These are phyloP conservation scores for Avicennia marina DNA, from an alignment of 257 asterid genomes.

Conservation along the genomic window DNA sequence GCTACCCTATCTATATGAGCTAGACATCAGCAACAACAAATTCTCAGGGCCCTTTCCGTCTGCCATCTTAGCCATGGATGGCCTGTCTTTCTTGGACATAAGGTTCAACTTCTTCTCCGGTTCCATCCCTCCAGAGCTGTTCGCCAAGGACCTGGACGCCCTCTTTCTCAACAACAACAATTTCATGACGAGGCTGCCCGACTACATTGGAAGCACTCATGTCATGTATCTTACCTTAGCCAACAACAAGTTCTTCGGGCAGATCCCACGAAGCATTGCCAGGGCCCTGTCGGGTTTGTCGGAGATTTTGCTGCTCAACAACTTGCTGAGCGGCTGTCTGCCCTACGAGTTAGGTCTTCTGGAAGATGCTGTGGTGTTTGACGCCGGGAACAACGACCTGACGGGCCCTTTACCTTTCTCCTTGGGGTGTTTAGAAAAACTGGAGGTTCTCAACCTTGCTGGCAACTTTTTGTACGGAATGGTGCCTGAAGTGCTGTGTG, in stretches of 20 bases:
- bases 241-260: constrained; percentile 65
- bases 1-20: constrained; percentile 61
- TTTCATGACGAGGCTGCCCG: constrained; percentile 49
- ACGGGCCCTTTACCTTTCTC: constrained; percentile 62
- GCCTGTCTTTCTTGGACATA: constrained; percentile 51
- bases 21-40: constrained; percentile 71
- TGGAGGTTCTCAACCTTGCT: constrained; percentile 55
- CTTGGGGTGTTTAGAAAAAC: constrained; percentile 46
- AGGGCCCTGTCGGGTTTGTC: constrained; percentile 26
- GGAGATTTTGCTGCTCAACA: constrained; percentile 54
- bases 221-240: constrained; percentile 53
- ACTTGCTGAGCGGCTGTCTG: constrained; percentile 51
- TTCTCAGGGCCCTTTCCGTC: constrained; percentile 63
- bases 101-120: constrained; percentile 71
- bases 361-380: constrained; percentile 41
- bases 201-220: constrained; percentile 20
- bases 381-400: constrained; percentile 44
- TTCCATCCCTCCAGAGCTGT: constrained; percentile 53
- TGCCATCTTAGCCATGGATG: constrained; percentile 38
- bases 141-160: constrained; percentile 40
- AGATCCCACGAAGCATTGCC: constrained; percentile 46
- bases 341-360: constrained; percentile 63
- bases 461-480: constrained; percentile 48
- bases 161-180: constrained; percentile 66
- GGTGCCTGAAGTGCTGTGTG: constrained; percentile 62